Evolutionary conservation across 495 filamentous ascomycete species (phyloP).

Genomic region (Trypethelium eluteriae): DNA sequence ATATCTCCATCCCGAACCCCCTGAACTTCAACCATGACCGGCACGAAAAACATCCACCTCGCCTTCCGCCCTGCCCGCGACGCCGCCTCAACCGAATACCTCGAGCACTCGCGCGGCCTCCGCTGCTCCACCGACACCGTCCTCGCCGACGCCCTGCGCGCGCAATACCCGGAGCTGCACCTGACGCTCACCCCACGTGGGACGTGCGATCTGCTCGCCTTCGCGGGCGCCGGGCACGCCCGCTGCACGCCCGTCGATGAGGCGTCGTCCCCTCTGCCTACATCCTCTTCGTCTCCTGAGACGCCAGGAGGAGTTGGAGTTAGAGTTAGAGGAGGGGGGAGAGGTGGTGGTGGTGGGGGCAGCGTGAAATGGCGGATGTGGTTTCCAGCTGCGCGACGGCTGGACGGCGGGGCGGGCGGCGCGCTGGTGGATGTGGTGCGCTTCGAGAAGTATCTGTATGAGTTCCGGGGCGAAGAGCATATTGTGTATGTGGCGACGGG

Average conservation of each 20-base stretch:
- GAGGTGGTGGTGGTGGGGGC: no score
- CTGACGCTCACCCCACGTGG: constrained; percentile 38
- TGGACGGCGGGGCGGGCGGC: constrained; percentile 41
- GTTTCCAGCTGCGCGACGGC: constrained; percentile 43
- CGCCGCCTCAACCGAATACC: constrained; percentile 28
- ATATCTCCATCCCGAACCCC: neutral
- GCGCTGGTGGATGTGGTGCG: constrained; percentile 36
- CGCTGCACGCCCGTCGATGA: constrained; percentile 35
- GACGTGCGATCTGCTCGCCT: constrained; percentile 42
- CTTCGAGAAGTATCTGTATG: constrained; percentile 51
- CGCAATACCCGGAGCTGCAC: constrained; percentile 45
- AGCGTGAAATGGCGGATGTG: constrained; percentile 42
- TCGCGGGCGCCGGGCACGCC: constrained; percentile 45
- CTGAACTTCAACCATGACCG: constrained; percentile 27
- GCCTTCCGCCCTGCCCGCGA: constrained; percentile 22
- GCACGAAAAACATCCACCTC: constrained; percentile 14
- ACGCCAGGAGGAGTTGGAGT: no score
- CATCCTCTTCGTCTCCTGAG: no score
- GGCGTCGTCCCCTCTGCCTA: no score
- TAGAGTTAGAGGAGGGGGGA: no score
- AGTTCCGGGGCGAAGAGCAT: constrained; percentile 44
- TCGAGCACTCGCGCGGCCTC: constrained; percentile 42
- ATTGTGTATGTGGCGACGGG: constrained; percentile 48
- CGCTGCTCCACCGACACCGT: constrained; percentile 47
- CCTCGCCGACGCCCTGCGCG: constrained; percentile 42